Percentiles rank a stretch among this genome's conserved stretches.
These are phyloP conservation scores for Collybia sordida DNA, from an alignment of 768 basidiomycete genomes.

Conservation along the genomic window DNA sequence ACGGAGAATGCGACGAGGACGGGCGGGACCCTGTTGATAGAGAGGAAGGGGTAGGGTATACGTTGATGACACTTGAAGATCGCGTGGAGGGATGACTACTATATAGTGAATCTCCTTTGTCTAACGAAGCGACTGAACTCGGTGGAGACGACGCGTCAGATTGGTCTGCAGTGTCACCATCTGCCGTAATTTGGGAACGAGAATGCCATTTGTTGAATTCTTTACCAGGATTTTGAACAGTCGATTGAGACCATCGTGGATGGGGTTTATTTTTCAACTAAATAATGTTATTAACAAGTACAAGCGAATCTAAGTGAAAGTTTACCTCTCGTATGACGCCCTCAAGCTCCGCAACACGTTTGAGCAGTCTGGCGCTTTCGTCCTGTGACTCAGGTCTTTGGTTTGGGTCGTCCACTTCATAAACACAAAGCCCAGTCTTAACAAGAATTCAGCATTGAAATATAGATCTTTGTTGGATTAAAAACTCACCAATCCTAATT, in stretches of 20 bases:
- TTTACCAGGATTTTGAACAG: constrained; percentile 20
- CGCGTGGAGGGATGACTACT: constrained; percentile 10
- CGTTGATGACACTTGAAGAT: constrained; percentile 12
- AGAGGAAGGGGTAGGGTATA: constrained; percentile 16
- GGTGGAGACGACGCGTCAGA: constrained; percentile 28
- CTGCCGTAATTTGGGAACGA: constrained; percentile 14
- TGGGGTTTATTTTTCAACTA: constrained; percentile 76
- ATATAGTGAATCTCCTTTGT: constrained; percentile 21
- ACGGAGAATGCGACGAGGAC: constrained; percentile 26
- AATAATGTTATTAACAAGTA: constrained; percentile 28
- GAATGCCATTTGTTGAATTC: constrained; percentile 25
- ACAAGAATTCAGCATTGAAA: constrained; percentile 2
- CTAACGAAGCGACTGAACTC: constrained; percentile 27
- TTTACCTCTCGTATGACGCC: constrained; percentile 78
- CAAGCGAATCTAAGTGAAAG: constrained; percentile 17
- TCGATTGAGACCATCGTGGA: constrained; percentile 57
- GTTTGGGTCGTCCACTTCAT: constrained; percentile 77
- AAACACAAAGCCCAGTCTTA: constrained; percentile 80
- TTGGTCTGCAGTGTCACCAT: constrained; percentile 15
- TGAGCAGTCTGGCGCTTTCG: constrained; percentile 64
- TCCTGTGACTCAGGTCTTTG: constrained; percentile 55
- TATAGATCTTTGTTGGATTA: neutral
- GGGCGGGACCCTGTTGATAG: constrained; percentile 19
- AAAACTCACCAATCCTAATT: constrained; percentile 44
- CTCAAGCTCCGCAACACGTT: constrained; percentile 80